Evolutionary conservation across 1,284 basidiomycete genomes (phyloP).

Genomic region (Entoloma clypeatum): DNA sequence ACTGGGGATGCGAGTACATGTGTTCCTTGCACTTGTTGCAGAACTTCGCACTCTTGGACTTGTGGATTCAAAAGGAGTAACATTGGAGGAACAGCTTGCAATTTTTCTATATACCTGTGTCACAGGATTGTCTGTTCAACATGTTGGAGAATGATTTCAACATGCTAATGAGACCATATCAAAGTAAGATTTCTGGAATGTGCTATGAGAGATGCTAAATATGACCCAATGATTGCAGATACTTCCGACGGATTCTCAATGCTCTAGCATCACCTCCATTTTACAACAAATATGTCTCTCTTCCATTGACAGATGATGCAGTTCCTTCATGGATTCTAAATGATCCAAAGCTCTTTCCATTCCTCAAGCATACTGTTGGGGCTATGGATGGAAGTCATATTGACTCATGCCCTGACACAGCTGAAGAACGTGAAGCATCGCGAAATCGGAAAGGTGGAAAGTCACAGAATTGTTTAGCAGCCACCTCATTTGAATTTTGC

Average conservation of each 20-base stretch:
- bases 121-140: constrained; percentile 26
- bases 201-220: background rate
- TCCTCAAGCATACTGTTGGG: constrained; percentile 33
- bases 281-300: constrained; percentile 26
- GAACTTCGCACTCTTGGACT: constrained; percentile 13
- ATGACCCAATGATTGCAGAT: background rate
- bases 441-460: constrained; percentile 33
- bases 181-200: constrained; percentile 18
- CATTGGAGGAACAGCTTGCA: constrained; percentile 26
- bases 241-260: background rate
- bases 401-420: constrained; percentile 22
- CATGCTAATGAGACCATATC: constrained; percentile 28
- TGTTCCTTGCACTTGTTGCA: constrained; percentile 22
- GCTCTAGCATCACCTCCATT: constrained; percentile 20
- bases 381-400: constrained; percentile 41
- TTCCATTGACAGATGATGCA: constrained; percentile 22
- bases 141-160: constrained; percentile 32
- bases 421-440: constrained; percentile 19
- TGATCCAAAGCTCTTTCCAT: constrained; percentile 35
- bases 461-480: constrained; percentile 34
- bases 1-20: constrained; percentile 25
- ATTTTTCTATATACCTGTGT: constrained; percentile 33
- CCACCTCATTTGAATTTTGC: constrained; percentile 25
- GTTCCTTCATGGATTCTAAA: constrained; percentile 20
- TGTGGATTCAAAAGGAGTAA: constrained; percentile 2